Evolutionary conservation across 495 filamentous ascomycete genomes (phyloP).

Genomic region (Xylaria flabelliformis): DNA sequence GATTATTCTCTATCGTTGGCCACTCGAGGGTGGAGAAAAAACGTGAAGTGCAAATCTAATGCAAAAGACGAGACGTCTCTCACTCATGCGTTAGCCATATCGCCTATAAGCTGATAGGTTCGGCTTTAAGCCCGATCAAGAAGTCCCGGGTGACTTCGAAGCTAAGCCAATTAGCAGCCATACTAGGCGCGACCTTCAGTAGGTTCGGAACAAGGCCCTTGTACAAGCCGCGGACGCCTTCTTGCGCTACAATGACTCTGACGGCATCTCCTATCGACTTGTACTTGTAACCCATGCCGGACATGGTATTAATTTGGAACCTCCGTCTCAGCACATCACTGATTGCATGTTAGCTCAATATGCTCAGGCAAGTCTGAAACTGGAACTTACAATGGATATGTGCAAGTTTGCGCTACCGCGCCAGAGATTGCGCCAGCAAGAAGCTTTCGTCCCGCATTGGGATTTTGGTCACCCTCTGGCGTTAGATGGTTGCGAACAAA

Average conservation of each 20-base stretch:
- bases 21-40: neutral
- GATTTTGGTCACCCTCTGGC: slow-evolving; percentile 85
- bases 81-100: slow-evolving; percentile 10
- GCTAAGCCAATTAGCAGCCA: slow-evolving; percentile 98
- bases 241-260: slow-evolving; percentile 76
- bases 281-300: slow-evolving; percentile 97
- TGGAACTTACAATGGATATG: slow-evolving; percentile 88
- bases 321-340: slow-evolving; percentile 94
- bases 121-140: slow-evolving; percentile 63
- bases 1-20: neutral
- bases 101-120: slow-evolving; percentile 39
- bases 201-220: slow-evolving; percentile 94
- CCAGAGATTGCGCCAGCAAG: slow-evolving; percentile 89
- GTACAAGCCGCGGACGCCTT: slow-evolving; percentile 75
- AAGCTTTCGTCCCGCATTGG: slow-evolving; percentile 78
- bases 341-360: slow-evolving; percentile 29
- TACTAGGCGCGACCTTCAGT: slow-evolving; percentile 95
- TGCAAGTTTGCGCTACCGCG: slow-evolving; percentile 96
- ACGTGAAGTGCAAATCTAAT: slow-evolving; percentile 30
- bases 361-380: no score
- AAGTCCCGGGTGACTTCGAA: slow-evolving; percentile 93
- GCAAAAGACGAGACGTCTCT: slow-evolving; percentile 25
- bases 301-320: slow-evolving; percentile 99
- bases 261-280: slow-evolving; percentile 85
- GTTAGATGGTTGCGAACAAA: slow-evolving; percentile 83